phyloP scores from a whole-genome alignment of 1,139 yeast species.

The Debaryomycetaceae sp. region DNA sequence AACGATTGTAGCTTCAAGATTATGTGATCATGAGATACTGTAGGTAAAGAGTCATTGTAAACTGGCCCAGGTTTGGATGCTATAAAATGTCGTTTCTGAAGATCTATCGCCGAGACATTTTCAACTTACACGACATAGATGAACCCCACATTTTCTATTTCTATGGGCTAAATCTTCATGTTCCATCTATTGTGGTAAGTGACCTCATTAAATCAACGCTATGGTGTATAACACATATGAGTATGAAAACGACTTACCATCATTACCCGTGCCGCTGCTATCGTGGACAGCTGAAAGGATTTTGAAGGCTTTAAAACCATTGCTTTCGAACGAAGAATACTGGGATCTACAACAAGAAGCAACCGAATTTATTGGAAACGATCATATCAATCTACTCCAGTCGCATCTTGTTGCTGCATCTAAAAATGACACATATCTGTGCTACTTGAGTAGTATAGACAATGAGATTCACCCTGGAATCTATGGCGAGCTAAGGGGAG shows the following conservation, averaged over 20 bases:
- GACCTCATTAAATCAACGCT: not conserved
- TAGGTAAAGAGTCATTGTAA: no score
- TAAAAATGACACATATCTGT: conserved; percentile 33
- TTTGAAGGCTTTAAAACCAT: conserved; percentile 47
- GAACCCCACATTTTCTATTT: not conserved
- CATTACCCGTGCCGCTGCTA: conserved; percentile 54
- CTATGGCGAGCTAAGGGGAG: conserved; percentile 62
- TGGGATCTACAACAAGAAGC: conserved; percentile 38
- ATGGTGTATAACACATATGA: conserved; percentile 14
- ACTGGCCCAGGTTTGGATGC: not conserved
- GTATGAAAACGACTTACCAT: conserved; percentile 32
- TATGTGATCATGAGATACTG: no score
- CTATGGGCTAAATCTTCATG: not conserved
- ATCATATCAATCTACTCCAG: conserved; percentile 47
- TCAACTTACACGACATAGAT: not conserved
- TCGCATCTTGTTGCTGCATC: conserved; percentile 46
- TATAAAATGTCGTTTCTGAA: not conserved
- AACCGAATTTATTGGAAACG: conserved; percentile 39
- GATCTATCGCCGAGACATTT: not conserved
- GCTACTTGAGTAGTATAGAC: conserved; percentile 60
- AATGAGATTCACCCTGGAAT: conserved; percentile 60
- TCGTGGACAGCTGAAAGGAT: conserved; percentile 44
- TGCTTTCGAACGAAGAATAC: conserved; percentile 43
- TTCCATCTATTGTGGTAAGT: no score
- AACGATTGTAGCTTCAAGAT: no score